Evolutionary conservation across 805 yeast species (phyloP), one percentile per base, ranked within the genome.

Genomic region (Ogataea nakhonphanomensis): DNA sequence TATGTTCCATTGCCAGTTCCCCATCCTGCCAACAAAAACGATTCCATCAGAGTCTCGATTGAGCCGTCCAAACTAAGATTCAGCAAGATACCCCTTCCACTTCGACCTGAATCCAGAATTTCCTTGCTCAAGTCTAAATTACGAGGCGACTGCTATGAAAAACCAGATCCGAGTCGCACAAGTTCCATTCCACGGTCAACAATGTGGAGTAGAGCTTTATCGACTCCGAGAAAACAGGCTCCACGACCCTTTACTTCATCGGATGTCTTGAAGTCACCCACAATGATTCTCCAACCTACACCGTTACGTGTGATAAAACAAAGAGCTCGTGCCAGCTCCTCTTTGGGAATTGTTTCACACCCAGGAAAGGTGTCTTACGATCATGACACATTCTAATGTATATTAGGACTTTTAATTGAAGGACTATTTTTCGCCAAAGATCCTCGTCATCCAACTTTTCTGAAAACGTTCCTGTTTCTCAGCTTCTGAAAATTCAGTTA

Each of bases 401-500:
- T 32, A 43, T 13, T 33, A 25, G 37, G 15, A 34, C 25, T 12
- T 13, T 32, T 25, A 14, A 12, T 11, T 20, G 17, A 10, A 24
- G 8, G 13, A 21, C 73, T 37, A 65, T 42, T 65, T 67, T 26
- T 61, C 65, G 11, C 78, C 78, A 53, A 73, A 73, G 4, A 71
- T 44, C 41, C 56, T 51, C 1, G 73, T 68, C 14, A 67, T 30
- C 69, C 70, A 64, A 21, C 69, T 57, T 23, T 62, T 50, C 25
- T 53, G 48, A 43, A 72, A 74, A 8, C 57, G 53, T 36, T 61
- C 59, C 11, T 50, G 42, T 39, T 58, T 65, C 47, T 74, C 79
- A 30, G 65, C 66, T 11, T 67, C 70, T 9, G 61, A 53, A 53
- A 71, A 74, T 34, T 66, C 53, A n/a, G 71, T 54, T 5, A 71